Evolutionary conservation across 2,329 filamentous ascomycete genomes (phyloP), one percentile per base, ranked within the genome.

Genomic region (Magnaporthales sp.): DNA sequence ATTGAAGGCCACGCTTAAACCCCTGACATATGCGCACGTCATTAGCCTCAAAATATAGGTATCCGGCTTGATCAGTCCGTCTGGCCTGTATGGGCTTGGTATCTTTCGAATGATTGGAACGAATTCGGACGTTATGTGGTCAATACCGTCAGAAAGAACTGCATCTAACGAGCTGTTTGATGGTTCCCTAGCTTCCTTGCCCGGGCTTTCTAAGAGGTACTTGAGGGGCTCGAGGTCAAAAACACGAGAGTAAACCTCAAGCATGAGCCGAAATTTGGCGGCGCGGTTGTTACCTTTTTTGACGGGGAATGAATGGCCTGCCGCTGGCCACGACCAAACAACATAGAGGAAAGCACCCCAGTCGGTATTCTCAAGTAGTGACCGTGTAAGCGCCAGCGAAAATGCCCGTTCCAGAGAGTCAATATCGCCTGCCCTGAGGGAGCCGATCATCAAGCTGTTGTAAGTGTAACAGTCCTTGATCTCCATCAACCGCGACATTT

Each of bases 361-460:
- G 68, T 85, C 77, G 61, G 81, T 70, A 62, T 79, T 75, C 68
- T 83, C 79, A 63, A 84, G 78, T 22, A 85, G 76, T 11, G 80
- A 74, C 5, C 80, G 76, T 32, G 77, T 69, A 61, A 82, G 79
- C 4, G 87, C 82, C 60, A 84, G 80, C 4, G 81, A 75, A 64
- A 89, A 80, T 61, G 90, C 81, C 32, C 80, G 78, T 60, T 81
- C 78, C 30, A 92, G 80, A 29, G 82, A 81, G 3, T 80, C 75
- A 4, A 82, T 78, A 68, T 91, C 82, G 27, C 80, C 76, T 24
- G 80, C 80, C 4, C 75, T 73, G 70, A 92, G 91, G 65, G 91
- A 89, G 32, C 89, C 89, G 67, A 89, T 85, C 58, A 96, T 83
- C 38, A 97, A 79, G 30, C 87, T 87, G 0, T 87, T 81, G 73